Evolutionary conservation across 352 stramenopile species (phyloP), one percentile per base, ranked within the genome.

Genomic region (Phytophthora cryptogea): DNA sequence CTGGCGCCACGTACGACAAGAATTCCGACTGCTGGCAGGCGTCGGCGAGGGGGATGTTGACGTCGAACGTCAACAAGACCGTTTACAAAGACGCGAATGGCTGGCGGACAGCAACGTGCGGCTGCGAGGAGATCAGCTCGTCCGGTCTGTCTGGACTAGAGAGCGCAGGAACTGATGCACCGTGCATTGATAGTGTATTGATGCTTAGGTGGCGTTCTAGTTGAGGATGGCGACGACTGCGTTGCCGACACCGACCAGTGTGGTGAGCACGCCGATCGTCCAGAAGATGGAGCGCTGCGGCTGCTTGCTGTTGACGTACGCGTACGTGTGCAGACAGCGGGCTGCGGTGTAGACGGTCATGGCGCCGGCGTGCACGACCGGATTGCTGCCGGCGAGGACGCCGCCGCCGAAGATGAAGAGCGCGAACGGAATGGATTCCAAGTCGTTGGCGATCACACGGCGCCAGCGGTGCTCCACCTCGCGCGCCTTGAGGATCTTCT

Each of bases 391-490:
- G 16, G 69, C 70, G 11, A 59, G 54, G 11, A 60, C 64, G 11
- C 68, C 71, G 8, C 58, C 47, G 10, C 54, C 61, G 43, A 79
- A 79, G 7, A 80, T 42, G n/a, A 76, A 31, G 5, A 83, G 66
- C 16, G 64, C 70, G 11, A 83, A 46, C 2, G 74, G 74, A 33
- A 83, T 78, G 23, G 63, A 72, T 43, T 83, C 74, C 30, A 80
- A 59, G 53, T 83, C 70, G 62, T 83, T 83, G 16, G 54, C 47
- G 16, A 83, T 62, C 50, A 83, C 76, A 20, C 72, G 58, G n/a
- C 63, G 57, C 74, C 70, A 83, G 32, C 74, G 68, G 35, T 74
- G 59, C 59, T 82, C 69, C 16, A 71, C 50, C 32, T 69, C 61
- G 9, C 73, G 60, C 35, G 70, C 76, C 48, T 71, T 68, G 32